phyloP scores from a whole-genome alignment of 2,329 filamentous ascomycete genomes.

The Aspergillus nomiae region DNA sequence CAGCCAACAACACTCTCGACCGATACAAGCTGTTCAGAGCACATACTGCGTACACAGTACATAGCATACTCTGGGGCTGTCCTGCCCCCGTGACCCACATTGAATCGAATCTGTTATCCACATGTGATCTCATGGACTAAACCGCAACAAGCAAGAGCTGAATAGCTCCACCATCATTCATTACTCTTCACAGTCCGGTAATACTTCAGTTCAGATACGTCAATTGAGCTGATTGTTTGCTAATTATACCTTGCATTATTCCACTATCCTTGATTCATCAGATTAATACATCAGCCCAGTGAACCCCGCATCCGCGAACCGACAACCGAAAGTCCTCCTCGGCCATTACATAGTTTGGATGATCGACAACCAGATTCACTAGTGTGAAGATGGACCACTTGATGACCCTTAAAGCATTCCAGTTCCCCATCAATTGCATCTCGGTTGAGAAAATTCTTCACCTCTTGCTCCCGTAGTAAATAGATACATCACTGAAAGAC shows the following conservation, averaged over 20 bases:
- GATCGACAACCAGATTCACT: neutral
- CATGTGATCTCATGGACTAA: constrained; percentile 2
- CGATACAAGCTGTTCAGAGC: neutral
- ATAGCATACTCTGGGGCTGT: neutral
- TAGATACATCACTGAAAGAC: neutral
- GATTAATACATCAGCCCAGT: neutral
- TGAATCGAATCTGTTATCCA: neutral
- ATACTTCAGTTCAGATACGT: neutral
- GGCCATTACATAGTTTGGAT: neutral
- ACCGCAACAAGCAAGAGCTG: neutral
- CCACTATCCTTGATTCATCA: neutral
- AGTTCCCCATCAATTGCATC: neutral
- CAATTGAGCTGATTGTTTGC: neutral
- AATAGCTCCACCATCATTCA: too few species aligned
- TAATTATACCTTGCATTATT: neutral
- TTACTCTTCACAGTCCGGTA: neutral
- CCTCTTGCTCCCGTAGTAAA: neutral
- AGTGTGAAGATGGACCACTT: neutral
- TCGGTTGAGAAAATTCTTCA: neutral
- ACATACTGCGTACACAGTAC: too few species aligned
- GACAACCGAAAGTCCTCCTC: constrained; percentile 17
- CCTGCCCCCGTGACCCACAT: neutral
- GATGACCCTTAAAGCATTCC: neutral
- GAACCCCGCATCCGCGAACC: constrained; percentile 20
- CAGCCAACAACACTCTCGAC: neutral